Evolutionary conservation across 164 flowering plant species (phyloP).

Genomic region (Tinospora cordifolia): DNA sequence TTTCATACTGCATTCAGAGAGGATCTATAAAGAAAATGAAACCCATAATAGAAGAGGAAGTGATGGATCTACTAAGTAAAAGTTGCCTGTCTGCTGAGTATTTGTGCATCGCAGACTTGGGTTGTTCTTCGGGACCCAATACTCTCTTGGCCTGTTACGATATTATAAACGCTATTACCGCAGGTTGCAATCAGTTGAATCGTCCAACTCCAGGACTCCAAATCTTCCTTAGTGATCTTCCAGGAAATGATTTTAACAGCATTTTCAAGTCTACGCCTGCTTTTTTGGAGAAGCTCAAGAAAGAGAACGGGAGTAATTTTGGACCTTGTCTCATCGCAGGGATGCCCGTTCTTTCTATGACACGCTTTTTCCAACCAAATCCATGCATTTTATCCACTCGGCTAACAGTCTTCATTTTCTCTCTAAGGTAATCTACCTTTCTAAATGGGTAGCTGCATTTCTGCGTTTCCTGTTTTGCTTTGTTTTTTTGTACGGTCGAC

Average conservation of each 20-base stretch:
- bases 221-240: slow-evolving; percentile 52
- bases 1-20: slow-evolving; percentile 23
- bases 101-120: slow-evolving; percentile 45
- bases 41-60: slow-evolving; percentile 33
- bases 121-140: slow-evolving; percentile 72
- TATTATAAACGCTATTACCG: slow-evolving; percentile 24
- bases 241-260: slow-evolving; percentile 44
- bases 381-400: slow-evolving; percentile 52
- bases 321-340: slow-evolving; percentile 42
- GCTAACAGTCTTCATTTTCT: slow-evolving; percentile 54
- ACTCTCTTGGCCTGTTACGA: slow-evolving; percentile 30
- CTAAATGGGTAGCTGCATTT: no score
- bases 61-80: slow-evolving; percentile 23
- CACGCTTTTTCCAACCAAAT: slow-evolving; percentile 40
- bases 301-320: slow-evolving; percentile 13
- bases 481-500: no score
- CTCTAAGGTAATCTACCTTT: slow-evolving; percentile 34
- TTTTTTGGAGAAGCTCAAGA: slow-evolving; percentile 23
- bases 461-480: no score
- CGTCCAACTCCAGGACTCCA: slow-evolving; percentile 27
- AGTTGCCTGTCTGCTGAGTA: background rate
- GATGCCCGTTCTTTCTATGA: slow-evolving; percentile 51
- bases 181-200: slow-evolving; percentile 4
- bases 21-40: slow-evolving; percentile 29
- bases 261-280: slow-evolving; percentile 31